Evolutionary conservation across 1,284 basidiomycete genomes (phyloP), one percentile per base, ranked within the genome.

Genomic region (Anthracocystis setariae): DNA sequence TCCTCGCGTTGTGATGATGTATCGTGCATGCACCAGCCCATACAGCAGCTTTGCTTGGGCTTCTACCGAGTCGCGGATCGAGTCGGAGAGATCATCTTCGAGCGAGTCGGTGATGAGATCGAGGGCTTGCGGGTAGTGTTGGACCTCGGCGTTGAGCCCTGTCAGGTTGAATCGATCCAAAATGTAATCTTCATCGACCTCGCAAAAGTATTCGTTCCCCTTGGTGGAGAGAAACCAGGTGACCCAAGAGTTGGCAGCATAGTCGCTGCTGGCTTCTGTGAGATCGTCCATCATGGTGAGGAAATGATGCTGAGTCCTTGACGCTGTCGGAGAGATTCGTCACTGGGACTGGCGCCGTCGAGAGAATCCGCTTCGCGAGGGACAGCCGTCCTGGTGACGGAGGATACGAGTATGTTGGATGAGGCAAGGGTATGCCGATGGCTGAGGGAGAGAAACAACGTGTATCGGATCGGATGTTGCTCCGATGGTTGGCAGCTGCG

Each of bases 111-210:
- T 98, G 73, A 98, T 97, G 59, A 98, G 87, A 83, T 98, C 95
- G 52, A 98, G 86, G 0, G 95, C 95, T 78, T 96, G 91, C 2
- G 90, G 86, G 80, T 98, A 98, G 85, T 97, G 93, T 70, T 93
- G 89, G 8, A 98, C 93, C 84, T 98, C 95, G 72, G 92, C 92
- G 85, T 98, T 98, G 65, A 98, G 87, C 2, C 96, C 95, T 0
- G 95, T 98, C 56, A 98, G 87, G 84, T 98, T 98, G 89, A 98
- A 98, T 45, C 95, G 88, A 85, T 98, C 95, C 48, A 98, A 87
- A 78, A 98, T 98, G 84, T 98, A 98, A 85, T 98, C 95, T 82
- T 98, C 94, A 83, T 98, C 96, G 73, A 98, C 93, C 86, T 98
- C 94, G 84, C 94, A 97, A 84, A 98, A 98, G 86, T 98, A 98